A percentile compares a stretch with the other conserved stretches of the same genome.
Conservation (phyloP, 2,329 filamentous ascomycete species). For the Fusarium piperis region DNA sequence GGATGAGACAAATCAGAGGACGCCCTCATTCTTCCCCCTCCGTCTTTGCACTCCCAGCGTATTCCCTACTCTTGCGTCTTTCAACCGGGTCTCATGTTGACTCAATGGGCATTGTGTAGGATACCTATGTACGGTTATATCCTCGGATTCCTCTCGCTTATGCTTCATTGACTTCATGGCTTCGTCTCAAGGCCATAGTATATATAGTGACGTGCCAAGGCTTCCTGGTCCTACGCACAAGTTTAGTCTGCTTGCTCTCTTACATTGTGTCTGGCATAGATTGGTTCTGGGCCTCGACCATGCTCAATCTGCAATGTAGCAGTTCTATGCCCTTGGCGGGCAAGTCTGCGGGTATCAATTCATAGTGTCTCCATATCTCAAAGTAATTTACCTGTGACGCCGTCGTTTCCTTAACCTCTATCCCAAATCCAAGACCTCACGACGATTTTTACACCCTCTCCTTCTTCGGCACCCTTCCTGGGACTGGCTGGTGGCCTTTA, state of each 20-base stretch:
- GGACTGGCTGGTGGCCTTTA: constrained; percentile 35
- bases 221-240: neutral
- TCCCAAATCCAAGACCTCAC: neutral
- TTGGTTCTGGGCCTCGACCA: neutral
- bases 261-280: neutral
- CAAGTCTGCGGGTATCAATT: constrained; percentile 34
- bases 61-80: neutral
- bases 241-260: neutral
- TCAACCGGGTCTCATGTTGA: neutral
- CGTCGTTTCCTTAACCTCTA: neutral
- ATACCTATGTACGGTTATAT: neutral
- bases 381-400: neutral
- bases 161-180: neutral
- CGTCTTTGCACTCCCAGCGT: neutral
- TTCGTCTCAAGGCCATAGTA: neutral
- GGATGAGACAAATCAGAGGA: neutral
- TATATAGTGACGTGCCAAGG: neutral
- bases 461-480: constrained; percentile 36
- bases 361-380: constrained; percentile 21
- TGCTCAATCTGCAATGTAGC: neutral
- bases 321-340: neutral
- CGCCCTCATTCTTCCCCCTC: constrained; percentile 2
- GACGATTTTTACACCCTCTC: constrained; percentile 26
- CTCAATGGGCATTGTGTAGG: neutral
- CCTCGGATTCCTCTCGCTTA: neutral